Base-by-base conservation (phyloP, 352 stramenopile genomes). In the Globisporangium paroecandrum region DNA sequence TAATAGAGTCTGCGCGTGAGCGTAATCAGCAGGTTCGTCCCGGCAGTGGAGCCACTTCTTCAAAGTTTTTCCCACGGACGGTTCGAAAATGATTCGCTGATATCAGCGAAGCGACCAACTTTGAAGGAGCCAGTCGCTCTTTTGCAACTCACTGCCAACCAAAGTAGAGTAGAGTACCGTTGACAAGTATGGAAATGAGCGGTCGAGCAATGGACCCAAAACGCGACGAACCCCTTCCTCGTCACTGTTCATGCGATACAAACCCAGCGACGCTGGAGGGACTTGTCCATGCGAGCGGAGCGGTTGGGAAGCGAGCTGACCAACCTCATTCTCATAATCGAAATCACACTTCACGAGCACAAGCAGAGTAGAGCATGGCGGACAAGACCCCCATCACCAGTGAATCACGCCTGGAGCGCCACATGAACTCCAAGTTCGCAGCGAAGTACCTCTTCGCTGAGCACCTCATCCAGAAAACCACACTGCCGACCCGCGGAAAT, bases 401-500 rank as follows among this genome's bases (percentile, higher is more conserved):
- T 20, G 38, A 46, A 0, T 46, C 38, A 1, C 12, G 38, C 10
- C 38, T 46, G 38, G 38, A 46, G 38, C 38, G 38, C 13, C 38
- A 46, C 60, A 66, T 66, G 60, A 29, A 34, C 49, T 43, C 60
- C 60, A 65, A 63, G 58, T 63, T 24, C 58, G 58, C 58, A 1
- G 58, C 58, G 5, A 25, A 24, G 22, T 46, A 15, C 34, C 29
- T 60, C 29, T 56, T 43, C 22, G 34, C 29, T n/a, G 32, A 64
- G 22, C 22, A 54, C 6, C 34, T 36, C 1, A 65, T 70, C 58
- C 15, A 24, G 10, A 61, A 32, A 25, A 79, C 51, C 73, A 71
- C 24, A 67, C 83, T 15, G 76, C 69, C 53, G 71, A 80, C 68
- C 63, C 74, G 29, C 81, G 79, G 32, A n/a, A 20, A 62, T 32